Evolutionary conservation across 1,284 basidiomycete species (phyloP).

Genomic region (Pseudozyma tsukubaensis): DNA sequence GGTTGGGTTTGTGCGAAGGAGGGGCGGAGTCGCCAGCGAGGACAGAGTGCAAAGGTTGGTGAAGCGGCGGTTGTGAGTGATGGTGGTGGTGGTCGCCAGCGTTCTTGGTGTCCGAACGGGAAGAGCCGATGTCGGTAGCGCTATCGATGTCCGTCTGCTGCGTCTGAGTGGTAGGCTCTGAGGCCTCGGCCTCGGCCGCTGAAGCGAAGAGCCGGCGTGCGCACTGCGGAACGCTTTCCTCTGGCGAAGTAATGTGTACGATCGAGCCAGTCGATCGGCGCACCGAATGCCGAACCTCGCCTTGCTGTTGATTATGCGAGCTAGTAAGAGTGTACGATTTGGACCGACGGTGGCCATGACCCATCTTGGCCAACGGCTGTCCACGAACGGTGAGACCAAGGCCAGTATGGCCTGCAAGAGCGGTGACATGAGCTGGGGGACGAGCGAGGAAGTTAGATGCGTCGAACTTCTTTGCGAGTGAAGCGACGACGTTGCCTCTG

Average conservation of each 20-base stretch:
- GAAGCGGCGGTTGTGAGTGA: neutral
- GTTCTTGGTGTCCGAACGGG: constrained; percentile 32
- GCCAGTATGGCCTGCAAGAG: constrained; percentile 8
- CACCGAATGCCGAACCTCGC: neutral
- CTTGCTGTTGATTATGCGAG: neutral
- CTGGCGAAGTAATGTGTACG: constrained; percentile 2
- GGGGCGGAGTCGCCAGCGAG: constrained; percentile 7
- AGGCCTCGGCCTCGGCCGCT: neutral
- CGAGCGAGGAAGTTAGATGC: constrained; percentile 27
- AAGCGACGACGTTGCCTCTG: constrained; percentile 34
- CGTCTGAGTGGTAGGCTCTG: neutral
- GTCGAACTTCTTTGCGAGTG: constrained; percentile 45
- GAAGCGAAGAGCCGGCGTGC: constrained; percentile 30
- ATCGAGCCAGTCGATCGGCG: constrained; percentile 33
- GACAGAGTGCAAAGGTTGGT: constrained; percentile 11
- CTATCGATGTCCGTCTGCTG: constrained; percentile 1
- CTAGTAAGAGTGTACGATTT: constrained; percentile 29
- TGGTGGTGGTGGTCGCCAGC: constrained; percentile 11
- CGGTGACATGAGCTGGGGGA: constrained; percentile 27
- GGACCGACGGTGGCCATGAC: constrained; percentile 37
- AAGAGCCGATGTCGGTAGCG: constrained; percentile 25
- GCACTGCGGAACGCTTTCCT: constrained; percentile 20
- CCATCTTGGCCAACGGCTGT: constrained; percentile 6
- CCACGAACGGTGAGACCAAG: constrained; percentile 25
- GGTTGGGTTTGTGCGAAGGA: neutral